These are phyloP conservation scores for Termitomyces sp. DNA, from an alignment of 768 basidiomycete genomes.

Conservation along the genomic window DNA sequence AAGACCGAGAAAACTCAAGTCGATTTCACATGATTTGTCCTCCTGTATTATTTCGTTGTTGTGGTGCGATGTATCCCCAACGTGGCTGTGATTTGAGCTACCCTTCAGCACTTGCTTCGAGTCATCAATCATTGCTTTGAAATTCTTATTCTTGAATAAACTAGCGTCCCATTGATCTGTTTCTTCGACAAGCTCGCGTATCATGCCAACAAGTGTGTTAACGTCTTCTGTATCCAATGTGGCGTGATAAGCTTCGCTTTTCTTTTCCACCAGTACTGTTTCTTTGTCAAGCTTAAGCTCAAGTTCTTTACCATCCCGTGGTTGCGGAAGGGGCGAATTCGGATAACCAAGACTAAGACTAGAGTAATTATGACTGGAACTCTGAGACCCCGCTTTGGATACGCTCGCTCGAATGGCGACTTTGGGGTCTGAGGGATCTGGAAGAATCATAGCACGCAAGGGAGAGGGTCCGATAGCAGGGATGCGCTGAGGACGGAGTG, in stretches of 20 bases:
- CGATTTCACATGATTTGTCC: conserved; percentile 15
- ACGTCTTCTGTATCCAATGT: conserved; percentile 17
- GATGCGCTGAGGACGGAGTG: conserved; percentile 26
- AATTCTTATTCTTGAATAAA: conserved; percentile 41
- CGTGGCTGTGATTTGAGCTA: neutral
- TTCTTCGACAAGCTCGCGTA: conserved; percentile 44
- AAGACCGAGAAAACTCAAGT: conserved; percentile 17
- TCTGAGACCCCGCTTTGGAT: conserved; percentile 1
- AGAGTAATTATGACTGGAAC: conserved; percentile 5
- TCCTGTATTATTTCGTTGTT: neutral
- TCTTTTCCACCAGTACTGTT: neutral
- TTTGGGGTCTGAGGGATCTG: conserved; percentile 21
- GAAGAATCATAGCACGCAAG: conserved; percentile 36
- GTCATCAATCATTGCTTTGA: conserved; percentile 36
- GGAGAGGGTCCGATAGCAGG: conserved; percentile 41
- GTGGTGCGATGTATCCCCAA: neutral
- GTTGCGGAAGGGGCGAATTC: neutral
- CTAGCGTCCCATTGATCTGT: conserved; percentile 46
- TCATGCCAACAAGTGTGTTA: conserved; percentile 32
- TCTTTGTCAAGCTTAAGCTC: neutral
- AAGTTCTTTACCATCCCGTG: neutral
- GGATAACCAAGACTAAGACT: conserved; percentile 16
- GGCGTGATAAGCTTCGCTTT: neutral
- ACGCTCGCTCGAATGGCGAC: conserved; percentile 1
- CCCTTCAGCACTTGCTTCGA: conserved; percentile 15